Evolutionary conservation across 1,284 basidiomycete species (phyloP).

Genomic region (Cutaneotrichosporon cutaneum): DNA sequence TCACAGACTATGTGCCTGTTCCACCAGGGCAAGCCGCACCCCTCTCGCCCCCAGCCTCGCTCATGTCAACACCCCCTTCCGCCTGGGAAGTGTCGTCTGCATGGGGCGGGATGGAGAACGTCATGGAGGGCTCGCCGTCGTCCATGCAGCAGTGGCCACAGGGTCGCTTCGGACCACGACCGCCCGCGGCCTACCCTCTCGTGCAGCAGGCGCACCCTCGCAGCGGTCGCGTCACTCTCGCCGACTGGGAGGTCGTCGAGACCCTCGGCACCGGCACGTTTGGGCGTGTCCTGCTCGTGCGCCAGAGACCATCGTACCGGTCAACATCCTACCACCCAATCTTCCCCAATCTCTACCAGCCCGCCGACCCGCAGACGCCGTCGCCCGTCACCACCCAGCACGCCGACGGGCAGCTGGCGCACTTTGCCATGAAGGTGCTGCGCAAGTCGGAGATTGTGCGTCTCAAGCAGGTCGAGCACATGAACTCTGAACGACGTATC

Average conservation of each 20-base stretch:
- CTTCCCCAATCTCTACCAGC: conserved; percentile 50
- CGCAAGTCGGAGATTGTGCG: conserved; percentile 58
- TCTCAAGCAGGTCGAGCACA: conserved; percentile 60
- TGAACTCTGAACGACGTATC: conserved; percentile 58
- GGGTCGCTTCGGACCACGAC: conserved; percentile 12
- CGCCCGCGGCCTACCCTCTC: not conserved
- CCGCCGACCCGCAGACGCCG: conserved; percentile 42
- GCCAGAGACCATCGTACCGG: conserved; percentile 50
- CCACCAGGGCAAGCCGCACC: conserved; percentile 28
- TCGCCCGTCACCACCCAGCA: conserved; percentile 45
- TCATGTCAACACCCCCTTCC: conserved; percentile 41
- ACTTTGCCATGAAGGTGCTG: conserved; percentile 59
- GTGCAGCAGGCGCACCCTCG: conserved; percentile 2
- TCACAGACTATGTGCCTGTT: conserved; percentile 24
- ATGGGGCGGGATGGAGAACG: conserved; percentile 31
- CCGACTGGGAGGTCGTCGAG: conserved; percentile 54
- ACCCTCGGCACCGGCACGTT: conserved; percentile 55
- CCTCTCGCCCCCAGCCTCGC: conserved; percentile 42
- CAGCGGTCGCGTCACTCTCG: conserved; percentile 35
- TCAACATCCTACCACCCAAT: conserved; percentile 52
- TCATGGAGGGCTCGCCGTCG: conserved; percentile 20
- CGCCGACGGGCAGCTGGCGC: conserved; percentile 49
- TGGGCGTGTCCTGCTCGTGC: conserved; percentile 52
- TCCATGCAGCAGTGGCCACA: conserved; percentile 17
- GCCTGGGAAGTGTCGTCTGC: conserved; percentile 35